A percentile compares a stretch with the other conserved stretches of the same genome.
phyloP scores from a whole-genome alignment of 768 basidiomycete genomes.

The Lactarius pseudohatsudake region DNA sequence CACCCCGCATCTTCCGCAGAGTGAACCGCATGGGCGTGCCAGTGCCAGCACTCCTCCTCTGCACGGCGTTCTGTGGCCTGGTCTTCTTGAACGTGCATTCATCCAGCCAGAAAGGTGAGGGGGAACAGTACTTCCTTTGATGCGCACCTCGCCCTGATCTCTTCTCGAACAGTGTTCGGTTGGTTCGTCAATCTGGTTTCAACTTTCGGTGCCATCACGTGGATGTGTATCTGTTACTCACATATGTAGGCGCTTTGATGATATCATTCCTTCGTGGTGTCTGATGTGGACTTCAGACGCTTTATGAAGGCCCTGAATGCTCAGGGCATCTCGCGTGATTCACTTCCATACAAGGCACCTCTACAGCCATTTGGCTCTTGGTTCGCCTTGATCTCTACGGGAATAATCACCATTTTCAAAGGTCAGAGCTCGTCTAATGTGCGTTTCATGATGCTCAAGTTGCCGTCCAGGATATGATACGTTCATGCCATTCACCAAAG shows the following conservation, averaged over 20 bases:
- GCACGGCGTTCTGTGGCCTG: conserved; percentile 54
- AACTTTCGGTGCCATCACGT: conserved; percentile 42
- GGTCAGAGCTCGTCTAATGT: conserved; percentile 34
- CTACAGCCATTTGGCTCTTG: conserved; percentile 62
- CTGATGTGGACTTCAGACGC: conserved; percentile 35
- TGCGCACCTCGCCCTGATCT: conserved; percentile 1
- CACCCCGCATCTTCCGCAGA: conserved; percentile 42
- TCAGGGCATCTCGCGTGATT: conserved; percentile 44
- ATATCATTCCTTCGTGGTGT: background rate
- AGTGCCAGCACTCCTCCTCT: conserved; percentile 48
- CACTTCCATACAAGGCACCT: conserved; percentile 55
- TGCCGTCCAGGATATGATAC: conserved; percentile 39
- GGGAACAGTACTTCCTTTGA: background rate
- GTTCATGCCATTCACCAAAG: conserved; percentile 47
- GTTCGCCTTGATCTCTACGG: conserved; percentile 55
- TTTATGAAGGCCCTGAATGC: conserved; percentile 50
- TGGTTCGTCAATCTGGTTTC: conserved; percentile 45
- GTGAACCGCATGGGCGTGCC: conserved; percentile 40
- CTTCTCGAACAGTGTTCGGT: conserved; percentile 33
- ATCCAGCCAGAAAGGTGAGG: conserved; percentile 50
- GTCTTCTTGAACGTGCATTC: conserved; percentile 58
- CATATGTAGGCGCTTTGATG: conserved; percentile 48
- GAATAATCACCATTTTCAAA: conserved; percentile 58
- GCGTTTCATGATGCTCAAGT: conserved; percentile 30
- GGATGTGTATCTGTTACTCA: conserved; percentile 52